phyloP scores from a whole-genome alignment of 768 basidiomycete species.

The Sporobolomyces pararoseus region DNA sequence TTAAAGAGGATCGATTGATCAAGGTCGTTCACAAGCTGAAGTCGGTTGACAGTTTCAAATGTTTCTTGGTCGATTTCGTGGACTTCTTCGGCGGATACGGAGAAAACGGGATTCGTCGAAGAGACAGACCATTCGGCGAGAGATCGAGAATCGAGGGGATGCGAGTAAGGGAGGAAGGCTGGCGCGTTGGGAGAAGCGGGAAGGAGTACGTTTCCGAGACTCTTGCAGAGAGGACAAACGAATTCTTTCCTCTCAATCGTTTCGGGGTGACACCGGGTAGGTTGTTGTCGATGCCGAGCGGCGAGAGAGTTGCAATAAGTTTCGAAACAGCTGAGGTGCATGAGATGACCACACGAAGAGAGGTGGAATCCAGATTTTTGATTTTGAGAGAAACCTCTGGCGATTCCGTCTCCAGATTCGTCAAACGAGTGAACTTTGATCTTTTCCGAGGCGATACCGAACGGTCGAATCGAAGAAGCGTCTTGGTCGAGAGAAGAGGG shows the following conservation, averaged over 20 bases:
- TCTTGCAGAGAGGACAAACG: constrained; percentile 95
- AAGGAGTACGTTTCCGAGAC: constrained; percentile 86
- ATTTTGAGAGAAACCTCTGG: constrained; percentile 38
- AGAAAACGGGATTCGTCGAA: constrained; percentile 2
- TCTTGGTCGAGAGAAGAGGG: constrained; percentile 64
- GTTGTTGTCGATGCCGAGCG: constrained; percentile 75
- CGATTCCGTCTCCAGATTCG: constrained; percentile 35
- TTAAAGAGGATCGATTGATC: constrained; percentile 18
- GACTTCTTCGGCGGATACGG: too few species aligned
- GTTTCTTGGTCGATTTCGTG: too few species aligned
- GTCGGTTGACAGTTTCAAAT: not conserved
- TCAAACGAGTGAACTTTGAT: constrained; percentile 8
- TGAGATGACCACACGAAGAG: constrained; percentile 90
- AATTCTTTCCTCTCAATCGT: constrained; percentile 89
- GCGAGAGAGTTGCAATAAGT: constrained; percentile 81
- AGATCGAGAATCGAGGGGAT: not conserved
- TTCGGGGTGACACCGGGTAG: constrained; percentile 89
- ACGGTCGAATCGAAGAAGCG: constrained; percentile 31
- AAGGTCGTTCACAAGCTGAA: constrained; percentile 14
- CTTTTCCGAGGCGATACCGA: constrained; percentile 37
- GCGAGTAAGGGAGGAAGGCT: constrained; percentile 9
- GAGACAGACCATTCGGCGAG: constrained; percentile 26
- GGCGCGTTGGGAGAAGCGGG: constrained; percentile 58
- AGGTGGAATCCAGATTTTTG: constrained; percentile 56
- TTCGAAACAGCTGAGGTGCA: constrained; percentile 93